Evolutionary conservation across 257 asterid species (phyloP).

Genomic region (Vinca minor): DNA sequence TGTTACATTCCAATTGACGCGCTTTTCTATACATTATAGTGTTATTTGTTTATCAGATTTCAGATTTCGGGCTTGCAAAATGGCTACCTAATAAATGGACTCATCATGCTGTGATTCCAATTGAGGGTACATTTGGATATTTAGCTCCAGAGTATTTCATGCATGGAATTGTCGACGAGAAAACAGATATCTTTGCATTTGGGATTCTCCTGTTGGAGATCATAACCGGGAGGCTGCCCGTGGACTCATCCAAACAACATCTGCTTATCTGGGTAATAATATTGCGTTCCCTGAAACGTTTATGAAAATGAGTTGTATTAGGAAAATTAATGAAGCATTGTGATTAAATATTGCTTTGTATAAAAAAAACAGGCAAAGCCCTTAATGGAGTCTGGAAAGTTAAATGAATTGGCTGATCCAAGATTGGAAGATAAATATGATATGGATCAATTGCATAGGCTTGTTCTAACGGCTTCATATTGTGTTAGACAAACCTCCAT

Average conservation of each 20-base stretch:
- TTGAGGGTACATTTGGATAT: conserved; percentile 88
- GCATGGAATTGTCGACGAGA: conserved; percentile 87
- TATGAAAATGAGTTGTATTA: not conserved
- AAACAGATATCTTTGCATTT: conserved; percentile 71
- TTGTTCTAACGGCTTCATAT: conserved; percentile 61
- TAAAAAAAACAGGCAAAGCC: conserved; percentile 53
- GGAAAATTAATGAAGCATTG: no score
- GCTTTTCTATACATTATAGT: not conserved
- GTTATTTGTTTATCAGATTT: conserved; percentile 33
- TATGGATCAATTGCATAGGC: conserved; percentile 50
- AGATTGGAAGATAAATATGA: conserved; percentile 48
- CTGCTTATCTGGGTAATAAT: conserved; percentile 79
- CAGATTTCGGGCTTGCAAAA: conserved; percentile 84
- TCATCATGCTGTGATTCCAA: conserved; percentile 66
- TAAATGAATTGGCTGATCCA: conserved; percentile 63
- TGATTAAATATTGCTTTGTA: no score
- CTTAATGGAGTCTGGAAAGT: conserved; percentile 65
- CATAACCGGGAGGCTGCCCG: conserved; percentile 70
- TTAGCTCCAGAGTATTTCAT: conserved; percentile 82
- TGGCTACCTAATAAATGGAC: conserved; percentile 87
- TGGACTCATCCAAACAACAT: conserved; percentile 46
- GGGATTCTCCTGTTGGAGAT: conserved; percentile 80
- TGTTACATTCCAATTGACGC: not conserved
- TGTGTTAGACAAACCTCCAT: conserved; percentile 59
- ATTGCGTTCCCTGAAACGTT: not conserved